Conservation (phyloP, 2,329 filamentous ascomycete species). For the Verticillium longisporum region DNA sequence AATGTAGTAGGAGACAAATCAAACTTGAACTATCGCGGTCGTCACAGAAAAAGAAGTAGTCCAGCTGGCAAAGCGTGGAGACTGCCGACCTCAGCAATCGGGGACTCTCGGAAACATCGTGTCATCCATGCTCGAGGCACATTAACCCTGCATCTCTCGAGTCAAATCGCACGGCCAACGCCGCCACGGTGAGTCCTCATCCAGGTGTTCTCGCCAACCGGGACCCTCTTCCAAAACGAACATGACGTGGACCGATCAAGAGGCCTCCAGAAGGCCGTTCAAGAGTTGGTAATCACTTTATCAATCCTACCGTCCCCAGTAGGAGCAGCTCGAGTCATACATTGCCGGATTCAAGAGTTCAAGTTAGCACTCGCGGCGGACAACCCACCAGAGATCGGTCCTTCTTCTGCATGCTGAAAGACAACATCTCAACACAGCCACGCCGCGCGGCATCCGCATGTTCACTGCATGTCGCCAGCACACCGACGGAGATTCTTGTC, state of each 20-base stretch:
- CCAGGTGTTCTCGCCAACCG: not conserved
- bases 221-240: not conserved
- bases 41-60: not conserved
- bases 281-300: too few relatives aligned
- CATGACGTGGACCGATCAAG: too few relatives aligned
- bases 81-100: too few relatives aligned
- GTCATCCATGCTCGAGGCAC: not conserved
- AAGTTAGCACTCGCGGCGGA: too few relatives aligned
- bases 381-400: too few relatives aligned
- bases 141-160: not conserved
- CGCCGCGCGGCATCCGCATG: not conserved
- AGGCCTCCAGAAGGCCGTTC: too few relatives aligned
- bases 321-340: too few relatives aligned
- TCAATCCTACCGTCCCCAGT: too few relatives aligned
- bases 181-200: not conserved
- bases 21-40: not conserved
- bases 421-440: not conserved
- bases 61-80: not conserved
- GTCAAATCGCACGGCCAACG: not conserved
- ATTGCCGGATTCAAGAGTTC: too few relatives aligned
- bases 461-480: not conserved
- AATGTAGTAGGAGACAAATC: too few relatives aligned
- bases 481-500: not conserved
- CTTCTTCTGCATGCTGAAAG: too few relatives aligned
- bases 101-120: not conserved